These are phyloP conservation scores for Cyberlindnera nakhonratchasimensis DNA, from an alignment of 805 yeast species.

Conservation along the genomic window DNA sequence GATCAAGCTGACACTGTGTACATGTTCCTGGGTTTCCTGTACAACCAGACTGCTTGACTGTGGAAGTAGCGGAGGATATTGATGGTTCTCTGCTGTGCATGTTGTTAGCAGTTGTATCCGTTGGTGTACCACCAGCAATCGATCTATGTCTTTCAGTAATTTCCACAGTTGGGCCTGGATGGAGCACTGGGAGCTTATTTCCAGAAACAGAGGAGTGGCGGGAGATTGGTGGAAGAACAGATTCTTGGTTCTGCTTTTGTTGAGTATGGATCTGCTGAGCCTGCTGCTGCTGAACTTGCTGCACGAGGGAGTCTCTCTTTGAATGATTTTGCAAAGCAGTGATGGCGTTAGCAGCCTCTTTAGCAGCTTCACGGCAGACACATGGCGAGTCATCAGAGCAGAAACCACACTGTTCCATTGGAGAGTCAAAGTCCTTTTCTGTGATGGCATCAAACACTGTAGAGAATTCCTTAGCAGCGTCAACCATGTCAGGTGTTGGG, in stretches of 20 bases:
- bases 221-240: constrained; percentile 38
- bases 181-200: constrained; percentile 51
- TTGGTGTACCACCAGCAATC: constrained; percentile 27
- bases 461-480: constrained; percentile 20
- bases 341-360: constrained; percentile 37
- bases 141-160: constrained; percentile 35
- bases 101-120: constrained; percentile 6
- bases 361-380: constrained; percentile 77
- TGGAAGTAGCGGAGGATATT: neutral
- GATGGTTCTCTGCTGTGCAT: constrained; percentile 4
- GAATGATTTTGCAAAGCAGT: constrained; percentile 27
- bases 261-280: constrained; percentile 14
- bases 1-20: constrained; percentile 76
- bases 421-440: constrained; percentile 42
- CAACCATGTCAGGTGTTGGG: constrained; percentile 6
- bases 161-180: constrained; percentile 61
- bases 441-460: constrained; percentile 22
- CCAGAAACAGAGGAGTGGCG: constrained; percentile 29
- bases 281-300: constrained; percentile 9
- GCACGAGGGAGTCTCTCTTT: constrained; percentile 18
- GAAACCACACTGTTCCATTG: constrained; percentile 83
- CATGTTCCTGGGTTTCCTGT: constrained; percentile 91
- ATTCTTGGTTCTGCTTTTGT: constrained; percentile 3
- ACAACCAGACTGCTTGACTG: constrained; percentile 48
- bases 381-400: constrained; percentile 92